Evolutionary conservation across 768 basidiomycete genomes (phyloP).

Genomic region (Dentipellis sp.): DNA sequence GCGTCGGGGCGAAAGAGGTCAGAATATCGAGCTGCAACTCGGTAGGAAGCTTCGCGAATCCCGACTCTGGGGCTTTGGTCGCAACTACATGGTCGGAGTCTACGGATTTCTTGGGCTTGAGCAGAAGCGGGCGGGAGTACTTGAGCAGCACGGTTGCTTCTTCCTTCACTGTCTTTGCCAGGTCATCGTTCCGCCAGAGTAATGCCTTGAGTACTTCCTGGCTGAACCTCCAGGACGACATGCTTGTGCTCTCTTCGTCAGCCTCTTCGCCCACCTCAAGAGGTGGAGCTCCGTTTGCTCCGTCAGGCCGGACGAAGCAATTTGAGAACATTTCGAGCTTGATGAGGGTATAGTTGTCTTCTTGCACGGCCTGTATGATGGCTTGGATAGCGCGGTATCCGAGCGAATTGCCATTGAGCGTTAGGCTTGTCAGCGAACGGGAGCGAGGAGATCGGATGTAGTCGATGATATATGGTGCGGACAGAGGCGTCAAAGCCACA

Average conservation of each 20-base stretch:
- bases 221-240: constrained; percentile 27
- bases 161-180: constrained; percentile 28
- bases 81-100: constrained; percentile 8
- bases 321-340: constrained; percentile 45
- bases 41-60: constrained; percentile 34
- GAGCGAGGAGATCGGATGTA: constrained; percentile 46
- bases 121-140: constrained; percentile 40
- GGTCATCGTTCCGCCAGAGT: constrained; percentile 33
- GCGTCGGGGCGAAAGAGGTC: constrained; percentile 44
- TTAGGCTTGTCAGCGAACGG: constrained; percentile 34
- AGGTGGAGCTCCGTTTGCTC: constrained; percentile 14
- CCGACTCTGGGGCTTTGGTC: not conserved
- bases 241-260: constrained; percentile 10
- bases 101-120: constrained; percentile 13
- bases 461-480: constrained; percentile 29
- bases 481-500: constrained; percentile 18
- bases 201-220: constrained; percentile 24
- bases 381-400: constrained; percentile 33
- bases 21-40: constrained; percentile 53
- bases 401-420: constrained; percentile 47
- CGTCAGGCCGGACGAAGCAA: constrained; percentile 4
- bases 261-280: constrained; percentile 12
- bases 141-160: constrained; percentile 44
- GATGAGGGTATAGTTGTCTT: constrained; percentile 36
- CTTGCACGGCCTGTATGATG: constrained; percentile 37